A percentile compares a stretch with the other conserved stretches of the same genome.
Evolutionary conservation across 2,329 filamentous ascomycete species (phyloP).

Genomic region (Colletotrichum lentis): DNA sequence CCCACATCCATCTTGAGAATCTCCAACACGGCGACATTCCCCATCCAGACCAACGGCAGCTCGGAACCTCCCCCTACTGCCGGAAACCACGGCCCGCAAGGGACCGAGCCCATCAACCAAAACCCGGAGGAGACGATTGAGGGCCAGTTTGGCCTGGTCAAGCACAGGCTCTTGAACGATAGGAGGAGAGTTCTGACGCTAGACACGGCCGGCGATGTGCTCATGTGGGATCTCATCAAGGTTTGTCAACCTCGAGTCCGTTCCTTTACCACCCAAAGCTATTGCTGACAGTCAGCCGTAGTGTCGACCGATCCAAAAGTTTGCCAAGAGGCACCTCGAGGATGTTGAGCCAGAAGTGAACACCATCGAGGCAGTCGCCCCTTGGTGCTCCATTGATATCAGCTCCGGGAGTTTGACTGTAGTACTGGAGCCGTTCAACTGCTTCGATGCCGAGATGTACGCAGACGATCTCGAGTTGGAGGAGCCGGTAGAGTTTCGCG

Average conservation of each 20-base stretch:
- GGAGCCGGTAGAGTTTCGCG: slow-evolving; percentile 80
- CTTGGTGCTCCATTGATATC: slow-evolving; percentile 96
- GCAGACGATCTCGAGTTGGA: slow-evolving; percentile 84
- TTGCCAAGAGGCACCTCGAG: slow-evolving; percentile 91
- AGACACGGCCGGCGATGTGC: slow-evolving; percentile 92
- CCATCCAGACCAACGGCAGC: slow-evolving; percentile 62
- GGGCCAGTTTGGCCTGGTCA: slow-evolving; percentile 93
- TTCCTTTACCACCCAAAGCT: neutral
- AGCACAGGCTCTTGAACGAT: slow-evolving; percentile 91
- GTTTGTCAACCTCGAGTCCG: slow-evolving; percentile 54
- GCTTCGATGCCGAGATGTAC: slow-evolving; percentile 97
- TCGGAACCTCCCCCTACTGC: slow-evolving; percentile 58
- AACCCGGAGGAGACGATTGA: slow-evolving; percentile 84
- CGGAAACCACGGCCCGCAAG: slow-evolving; percentile 28
- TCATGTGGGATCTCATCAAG: slow-evolving; percentile 92
- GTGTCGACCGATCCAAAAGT: slow-evolving; percentile 89
- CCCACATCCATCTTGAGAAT: slow-evolving; percentile 80
- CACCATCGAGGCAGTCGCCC: slow-evolving; percentile 86
- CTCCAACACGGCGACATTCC: slow-evolving; percentile 84
- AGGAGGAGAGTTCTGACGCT: slow-evolving; percentile 86
- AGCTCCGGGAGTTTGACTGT: slow-evolving; percentile 92
- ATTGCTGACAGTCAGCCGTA: slow-evolving; percentile 48
- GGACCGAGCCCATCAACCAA: slow-evolving; percentile 68
- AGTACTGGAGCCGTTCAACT: slow-evolving; percentile 91
- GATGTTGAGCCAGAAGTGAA: slow-evolving; percentile 90